phyloP scores from a whole-genome alignment of 192 early-diverging fungal species.

The Coemansia sp. region DNA sequence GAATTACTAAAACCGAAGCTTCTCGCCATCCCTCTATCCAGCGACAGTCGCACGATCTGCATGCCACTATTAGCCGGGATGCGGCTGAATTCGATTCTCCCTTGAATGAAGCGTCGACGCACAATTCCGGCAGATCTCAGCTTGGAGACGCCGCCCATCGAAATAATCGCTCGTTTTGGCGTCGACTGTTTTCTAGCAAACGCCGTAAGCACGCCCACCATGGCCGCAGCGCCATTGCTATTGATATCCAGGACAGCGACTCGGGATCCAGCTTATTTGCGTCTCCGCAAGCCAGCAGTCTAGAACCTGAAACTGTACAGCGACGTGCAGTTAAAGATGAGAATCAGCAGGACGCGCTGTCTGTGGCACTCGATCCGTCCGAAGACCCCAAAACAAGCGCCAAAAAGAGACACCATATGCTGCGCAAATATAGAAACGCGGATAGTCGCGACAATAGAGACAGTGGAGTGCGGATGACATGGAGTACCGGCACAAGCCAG shows the following conservation, averaged over 20 bases:
- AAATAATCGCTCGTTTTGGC: conserved; percentile 1
- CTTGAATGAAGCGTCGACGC: neutral
- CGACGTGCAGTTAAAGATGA: too few species aligned
- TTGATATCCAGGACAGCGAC: neutral
- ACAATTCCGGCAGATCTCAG: too few species aligned
- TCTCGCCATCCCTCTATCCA: too few species aligned
- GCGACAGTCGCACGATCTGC: too few species aligned
- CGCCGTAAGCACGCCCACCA: neutral
- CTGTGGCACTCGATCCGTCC: neutral
- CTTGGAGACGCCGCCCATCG: too few species aligned
- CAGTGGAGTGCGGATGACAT: neutral
- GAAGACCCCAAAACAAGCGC: too few species aligned
- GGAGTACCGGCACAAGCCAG: neutral
- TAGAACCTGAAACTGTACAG: neutral
- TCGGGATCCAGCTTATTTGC: conserved; percentile 5
- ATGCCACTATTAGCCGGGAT: too few species aligned
- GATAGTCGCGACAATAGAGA: neutral
- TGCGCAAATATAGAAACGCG: too few species aligned
- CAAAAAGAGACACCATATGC: too few species aligned
- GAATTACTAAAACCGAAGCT: neutral
- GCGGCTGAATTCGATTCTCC: too few species aligned
- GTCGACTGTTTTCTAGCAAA: conserved; percentile 4
- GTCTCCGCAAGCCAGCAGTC: neutral
- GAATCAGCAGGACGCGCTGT: neutral
- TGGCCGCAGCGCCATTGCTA: too few species aligned